Evolutionary conservation across 2,329 filamentous ascomycete genomes (phyloP).

Genomic region (Talaromyces sp.): DNA sequence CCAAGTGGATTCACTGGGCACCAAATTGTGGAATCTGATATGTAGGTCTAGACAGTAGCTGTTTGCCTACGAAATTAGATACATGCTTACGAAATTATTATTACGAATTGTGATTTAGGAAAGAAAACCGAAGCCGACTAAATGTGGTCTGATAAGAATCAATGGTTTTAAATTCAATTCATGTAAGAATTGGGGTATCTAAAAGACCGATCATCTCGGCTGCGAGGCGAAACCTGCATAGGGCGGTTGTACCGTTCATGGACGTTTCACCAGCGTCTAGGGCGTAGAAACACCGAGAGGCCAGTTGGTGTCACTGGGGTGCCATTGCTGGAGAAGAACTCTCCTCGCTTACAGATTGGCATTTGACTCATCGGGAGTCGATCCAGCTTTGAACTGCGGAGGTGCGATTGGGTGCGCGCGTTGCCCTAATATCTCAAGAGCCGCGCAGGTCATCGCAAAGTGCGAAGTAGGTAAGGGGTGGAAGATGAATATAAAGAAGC

Average conservation of each 20-base stretch:
- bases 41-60: too few relatives aligned
- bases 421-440: neutral
- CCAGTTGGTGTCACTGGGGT: neutral
- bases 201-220: neutral
- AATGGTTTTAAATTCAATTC: slow-evolving; percentile 9
- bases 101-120: too few relatives aligned
- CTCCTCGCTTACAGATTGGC: neutral
- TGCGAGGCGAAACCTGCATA: neutral
- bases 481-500: neutral
- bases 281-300: neutral
- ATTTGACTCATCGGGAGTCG: neutral
- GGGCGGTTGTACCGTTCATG: neutral
- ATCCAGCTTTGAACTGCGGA: neutral
- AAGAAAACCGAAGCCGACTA: neutral
- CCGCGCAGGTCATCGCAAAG: neutral
- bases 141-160: neutral
- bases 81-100: too few relatives aligned
- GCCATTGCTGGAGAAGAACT: neutral
- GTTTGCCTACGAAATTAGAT: too few relatives aligned
- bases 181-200: slow-evolving; percentile 7
- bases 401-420: neutral
- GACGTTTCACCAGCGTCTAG: neutral
- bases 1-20: too few relatives aligned
- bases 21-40: too few relatives aligned
- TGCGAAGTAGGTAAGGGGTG: neutral